A percentile compares a stretch with the other conserved stretches of the same genome.
Evolutionary conservation across 768 basidiomycete species (phyloP).

Genomic region (Podaxis sp.): DNA sequence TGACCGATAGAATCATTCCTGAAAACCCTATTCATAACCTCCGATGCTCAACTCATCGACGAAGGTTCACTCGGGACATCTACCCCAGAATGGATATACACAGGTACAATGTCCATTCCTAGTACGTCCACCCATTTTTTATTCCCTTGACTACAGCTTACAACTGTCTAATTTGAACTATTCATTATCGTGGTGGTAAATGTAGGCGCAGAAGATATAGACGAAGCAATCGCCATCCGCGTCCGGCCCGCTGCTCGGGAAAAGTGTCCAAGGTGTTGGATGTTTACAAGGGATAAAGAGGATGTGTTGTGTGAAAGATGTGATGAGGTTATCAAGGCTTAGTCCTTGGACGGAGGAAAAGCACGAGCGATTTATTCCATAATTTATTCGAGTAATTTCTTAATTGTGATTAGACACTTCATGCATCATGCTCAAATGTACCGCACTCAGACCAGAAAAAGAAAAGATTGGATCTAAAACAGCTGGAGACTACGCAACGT

Average conservation of each 20-base stretch:
- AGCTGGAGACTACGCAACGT: too few species aligned
- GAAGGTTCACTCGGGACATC: constrained; percentile 35
- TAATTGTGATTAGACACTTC: background rate
- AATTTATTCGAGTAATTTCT: background rate
- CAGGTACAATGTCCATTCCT: constrained; percentile 35
- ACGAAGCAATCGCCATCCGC: constrained; percentile 39
- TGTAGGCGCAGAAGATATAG: constrained; percentile 17
- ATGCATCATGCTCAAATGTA: too few species aligned
- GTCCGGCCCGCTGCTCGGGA: constrained; percentile 53
- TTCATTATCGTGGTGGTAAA: background rate
- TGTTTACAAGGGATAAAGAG: constrained; percentile 48
- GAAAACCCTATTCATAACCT: constrained; percentile 78
- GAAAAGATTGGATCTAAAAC: too few species aligned
- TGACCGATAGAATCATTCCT: constrained; percentile 50
- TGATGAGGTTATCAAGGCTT: constrained; percentile 19
- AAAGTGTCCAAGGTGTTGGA: constrained; percentile 95
- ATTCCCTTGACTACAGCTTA: background rate
- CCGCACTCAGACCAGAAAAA: too few species aligned
- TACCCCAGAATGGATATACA: constrained; percentile 48
- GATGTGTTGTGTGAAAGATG: constrained; percentile 69
- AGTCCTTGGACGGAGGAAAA: background rate
- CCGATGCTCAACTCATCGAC: constrained; percentile 54
- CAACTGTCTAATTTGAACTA: too few species aligned
- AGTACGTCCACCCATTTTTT: constrained; percentile 29
- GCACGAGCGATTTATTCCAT: background rate